phyloP scores from a whole-genome alignment of 495 filamentous ascomycete genomes.

The Neohortaea acidophila region DNA sequence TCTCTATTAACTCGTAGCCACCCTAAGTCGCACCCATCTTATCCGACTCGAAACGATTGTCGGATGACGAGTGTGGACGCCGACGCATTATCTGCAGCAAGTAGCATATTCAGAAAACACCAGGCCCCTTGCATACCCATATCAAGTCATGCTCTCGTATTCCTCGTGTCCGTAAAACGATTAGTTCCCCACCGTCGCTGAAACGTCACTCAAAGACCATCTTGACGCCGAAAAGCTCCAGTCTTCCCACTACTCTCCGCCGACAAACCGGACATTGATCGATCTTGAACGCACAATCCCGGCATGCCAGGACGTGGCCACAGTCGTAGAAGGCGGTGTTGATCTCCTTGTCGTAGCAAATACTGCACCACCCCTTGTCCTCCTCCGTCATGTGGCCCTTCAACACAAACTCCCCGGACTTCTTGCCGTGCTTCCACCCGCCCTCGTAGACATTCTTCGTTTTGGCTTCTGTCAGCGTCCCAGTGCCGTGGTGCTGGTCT shows the following conservation, averaged over 20 bases:
- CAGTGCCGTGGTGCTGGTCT: conserved; percentile 43
- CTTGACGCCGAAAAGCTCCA: conserved; percentile 36
- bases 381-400: conserved; percentile 49
- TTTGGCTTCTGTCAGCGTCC: conserved; percentile 40
- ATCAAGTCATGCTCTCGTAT: too few relatives aligned
- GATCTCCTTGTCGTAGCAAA: conserved; percentile 49
- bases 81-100: too few relatives aligned
- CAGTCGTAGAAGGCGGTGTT: conserved; percentile 51
- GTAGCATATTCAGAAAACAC: too few relatives aligned
- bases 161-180: too few relatives aligned
- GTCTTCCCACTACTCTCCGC: conserved; percentile 40
- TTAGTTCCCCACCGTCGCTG: not conserved
- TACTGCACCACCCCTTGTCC: conserved; percentile 42
- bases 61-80: too few relatives aligned
- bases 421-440: conserved; percentile 46
- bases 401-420: conserved; percentile 47
- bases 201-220: conserved; percentile 12
- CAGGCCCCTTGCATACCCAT: too few relatives aligned
- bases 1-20: too few relatives aligned
- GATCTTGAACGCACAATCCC: conserved; percentile 46
- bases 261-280: conserved; percentile 51
- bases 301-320: conserved; percentile 49
- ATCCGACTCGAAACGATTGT: too few relatives aligned
- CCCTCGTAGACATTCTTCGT: conserved; percentile 51
- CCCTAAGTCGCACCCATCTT: too few relatives aligned